Evolutionary conservation across 2,329 filamentous ascomycete genomes (phyloP), one percentile per base, ranked within the genome.

Genomic region (Fusarium sp.): DNA sequence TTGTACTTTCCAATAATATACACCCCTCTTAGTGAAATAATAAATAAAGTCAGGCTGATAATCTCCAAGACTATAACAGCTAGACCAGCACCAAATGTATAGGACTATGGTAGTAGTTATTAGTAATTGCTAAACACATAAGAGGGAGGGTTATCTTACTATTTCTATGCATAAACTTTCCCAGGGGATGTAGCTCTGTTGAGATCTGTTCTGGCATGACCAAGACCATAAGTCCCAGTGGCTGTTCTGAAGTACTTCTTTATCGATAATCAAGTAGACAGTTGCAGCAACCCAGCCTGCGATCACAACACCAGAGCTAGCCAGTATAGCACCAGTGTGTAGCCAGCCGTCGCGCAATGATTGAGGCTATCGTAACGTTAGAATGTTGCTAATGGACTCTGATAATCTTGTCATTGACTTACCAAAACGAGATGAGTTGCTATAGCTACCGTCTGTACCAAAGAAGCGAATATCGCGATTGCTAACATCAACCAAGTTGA

Each of bases 211-310:
- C 2, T 41, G 44, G 8, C 61, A 64, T 4, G 61, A 64, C 61
- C 61, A 64, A 27, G 61, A 64, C 61, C 61, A 64, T 2, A 64
- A 60, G 12, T 64, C 61, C 61, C 61, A 64, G 34, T 64, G 61
- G 6, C 44, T 64, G 1, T 49, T 63, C 0, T 9, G 24, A 18
- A 64, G 61, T 0, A 64, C 58, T 40, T 64, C 61, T 11, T 64
- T 64, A 6, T 64, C 61, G 2, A 64, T 44, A 1, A 64, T 58
- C 0, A 64, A 34, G 38, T 64, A 64, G 8, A 64, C 9, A 4
- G 43, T 40, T 24, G 49, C 43, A 2, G 43, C 44, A 1, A 64
- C 32, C 61, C 61, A 64, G 2, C 59, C 44, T 8, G 59, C 59
- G 1, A 49, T 45, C 1, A 40, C 20, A n/a, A 64, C 0, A 5